Evolutionary conservation across 495 filamentous ascomycete genomes (phyloP).

Genomic region (Annulohypoxylon stygium): DNA sequence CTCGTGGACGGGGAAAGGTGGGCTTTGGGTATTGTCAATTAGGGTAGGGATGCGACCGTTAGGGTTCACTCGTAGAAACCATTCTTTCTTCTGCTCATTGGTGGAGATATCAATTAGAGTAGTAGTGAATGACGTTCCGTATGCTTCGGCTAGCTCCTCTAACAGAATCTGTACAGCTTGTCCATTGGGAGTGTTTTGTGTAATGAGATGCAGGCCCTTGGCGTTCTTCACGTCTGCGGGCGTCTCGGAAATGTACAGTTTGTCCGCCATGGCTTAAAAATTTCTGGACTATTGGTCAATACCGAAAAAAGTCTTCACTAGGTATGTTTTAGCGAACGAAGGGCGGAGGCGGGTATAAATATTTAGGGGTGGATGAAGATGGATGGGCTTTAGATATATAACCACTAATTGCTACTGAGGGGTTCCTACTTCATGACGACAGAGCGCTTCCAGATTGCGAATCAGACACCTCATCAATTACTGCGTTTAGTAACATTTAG

Average conservation of each 20-base stretch:
- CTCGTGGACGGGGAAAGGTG: slow-evolving; percentile 67
- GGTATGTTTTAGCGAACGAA: neutral
- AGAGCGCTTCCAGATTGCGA: slow-evolving; percentile 37
- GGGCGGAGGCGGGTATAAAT: neutral
- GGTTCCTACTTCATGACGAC: slow-evolving; percentile 36
- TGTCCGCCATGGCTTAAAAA: slow-evolving; percentile 47
- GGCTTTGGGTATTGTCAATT: slow-evolving; percentile 63
- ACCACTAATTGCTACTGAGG: slow-evolving; percentile 12
- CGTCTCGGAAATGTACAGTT: slow-evolving; percentile 58
- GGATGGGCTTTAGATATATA: slow-evolving; percentile 1
- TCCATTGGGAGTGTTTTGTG: slow-evolving; percentile 51
- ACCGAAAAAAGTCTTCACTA: too few relatives aligned
- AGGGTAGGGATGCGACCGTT: slow-evolving; percentile 67
- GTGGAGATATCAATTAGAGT: slow-evolving; percentile 66
- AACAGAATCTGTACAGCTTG: slow-evolving; percentile 49
- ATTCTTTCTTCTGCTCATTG: slow-evolving; percentile 71
- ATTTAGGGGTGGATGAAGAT: neutral
- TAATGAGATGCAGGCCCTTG: slow-evolving; percentile 60
- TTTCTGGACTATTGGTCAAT: too few relatives aligned
- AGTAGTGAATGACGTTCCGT: slow-evolving; percentile 66
- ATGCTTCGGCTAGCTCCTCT: slow-evolving; percentile 59
- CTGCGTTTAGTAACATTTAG: neutral
- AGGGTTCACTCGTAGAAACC: slow-evolving; percentile 67
- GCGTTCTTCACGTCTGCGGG: slow-evolving; percentile 59
- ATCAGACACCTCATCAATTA: slow-evolving; percentile 10